Base-by-base conservation (phyloP, 164 flowering plant species). In the Echeveria elegans region DNA sequence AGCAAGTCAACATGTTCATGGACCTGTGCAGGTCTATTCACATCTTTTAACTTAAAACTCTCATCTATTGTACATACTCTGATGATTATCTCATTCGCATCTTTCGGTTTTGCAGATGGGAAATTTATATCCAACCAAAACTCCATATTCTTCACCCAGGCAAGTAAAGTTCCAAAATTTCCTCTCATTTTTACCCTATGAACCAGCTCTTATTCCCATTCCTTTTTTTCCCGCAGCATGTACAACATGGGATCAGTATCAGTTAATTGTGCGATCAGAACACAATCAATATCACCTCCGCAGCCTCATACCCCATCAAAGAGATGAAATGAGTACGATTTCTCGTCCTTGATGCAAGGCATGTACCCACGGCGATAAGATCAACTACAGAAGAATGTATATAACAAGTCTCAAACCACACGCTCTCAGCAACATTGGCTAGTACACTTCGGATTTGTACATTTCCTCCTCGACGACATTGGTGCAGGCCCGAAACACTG, bases 261-360 rank as follows among this genome's bases (percentile, higher is more conserved):
- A 18, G 64, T 68, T 0, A 24, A 31, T 26, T 29, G 61, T 4
- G 29, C 52, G n/a, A 30, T 43, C 26, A 50, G 58, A 14, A 56
- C 43, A 2, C 53, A 61, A 31, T 64, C 58, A 0, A 7, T 36
- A 10, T 32, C 41, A 14, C 61, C 71, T 2, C 68, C 8, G 21
- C 58, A 65, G 19, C 56, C 63, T 0, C 48, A 29, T 37, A 45
- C 23, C 66, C 71, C 69, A 3, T n/a, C 63, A 1, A 68, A 64
- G 52, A 29, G 63, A 5, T 65, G 66, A 48, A 60, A 37, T 45
- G 74, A 78, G 36, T 73, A 73, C 12, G 81, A 78, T 37, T 69
- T 78, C 67, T 73, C 78, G 31, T 73, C 74, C 26, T 68, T 78
- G 69, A 73, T 74, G 21, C 74, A 75, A 66, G 81, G 81, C 45